Base-by-base conservation (phyloP, 345 rosid species). In the Barbarea vulgaris region DNA sequence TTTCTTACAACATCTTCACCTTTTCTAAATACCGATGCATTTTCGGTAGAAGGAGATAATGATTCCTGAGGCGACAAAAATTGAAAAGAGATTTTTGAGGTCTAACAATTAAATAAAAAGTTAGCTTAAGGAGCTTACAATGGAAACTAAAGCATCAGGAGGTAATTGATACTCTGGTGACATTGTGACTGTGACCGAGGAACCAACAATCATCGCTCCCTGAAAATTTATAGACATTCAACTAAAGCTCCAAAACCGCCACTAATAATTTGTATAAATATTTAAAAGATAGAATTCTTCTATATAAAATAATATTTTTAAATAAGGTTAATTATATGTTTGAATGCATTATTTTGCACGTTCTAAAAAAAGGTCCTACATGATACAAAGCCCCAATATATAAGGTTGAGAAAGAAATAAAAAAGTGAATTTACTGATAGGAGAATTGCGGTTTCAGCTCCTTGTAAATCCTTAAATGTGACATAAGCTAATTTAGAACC, bases 201-300 rank as follows among this genome's bases (percentile, higher is more conserved):
- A 79, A 87, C 88, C 90, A 63, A 87, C 95, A 53, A 94, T 94
- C 0, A 86, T 91, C 42, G 96, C 96, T 79, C 95, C 97, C 97
- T 91, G 79, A 33, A 51, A 46, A 27, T 1, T 5, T 10, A 39
- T n/a, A 6, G n/a, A 47, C 39, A 31, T 28, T 7, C 48, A 14
- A 41, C 46, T 14, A 41, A 14, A 4, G 15, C 6, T 39, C 46
- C 7, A 4, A 41, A 3, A 41, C n/a, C 17, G 2, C 7, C 46
- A 13, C n/a, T 14, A 41, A 7, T 41, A 41, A 11, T 37, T 10
- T 37, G 11, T 36, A 34, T 0, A 12, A 39, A 12, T 12, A 39
- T 39, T 36, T 36, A 2, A 3, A 36, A 36, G 0, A 36, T n/a
- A n/a, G n/a, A n/a, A n/a, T n/a, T 36, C 13, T 36, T 34, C 1